These are phyloP conservation scores for Boletus barrowsii DNA, from an alignment of 768 basidiomycete species.

Conservation along the genomic window DNA sequence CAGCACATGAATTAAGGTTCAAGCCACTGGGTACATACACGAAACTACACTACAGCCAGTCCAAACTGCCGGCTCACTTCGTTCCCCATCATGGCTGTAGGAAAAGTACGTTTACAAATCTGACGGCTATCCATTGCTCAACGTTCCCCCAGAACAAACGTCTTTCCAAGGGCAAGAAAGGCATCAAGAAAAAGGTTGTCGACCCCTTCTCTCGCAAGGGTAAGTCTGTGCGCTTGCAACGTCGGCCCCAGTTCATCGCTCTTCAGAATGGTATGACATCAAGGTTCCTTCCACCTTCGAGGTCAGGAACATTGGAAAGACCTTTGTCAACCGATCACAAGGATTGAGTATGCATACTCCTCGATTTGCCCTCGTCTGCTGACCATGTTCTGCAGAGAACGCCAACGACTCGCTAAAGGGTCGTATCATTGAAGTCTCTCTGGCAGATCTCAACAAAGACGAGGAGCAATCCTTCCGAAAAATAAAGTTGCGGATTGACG, in stretches of 20 bases:
- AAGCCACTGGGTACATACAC: slow-evolving; percentile 46
- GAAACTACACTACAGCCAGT: slow-evolving; percentile 40
- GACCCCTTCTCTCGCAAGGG: slow-evolving; percentile 99
- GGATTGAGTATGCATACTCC: slow-evolving; percentile 82
- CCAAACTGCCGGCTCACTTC: slow-evolving; percentile 44
- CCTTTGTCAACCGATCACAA: slow-evolving; percentile 95
- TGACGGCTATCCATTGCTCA: neutral
- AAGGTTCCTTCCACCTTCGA: slow-evolving; percentile 99
- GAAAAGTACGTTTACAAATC: slow-evolving; percentile 57
- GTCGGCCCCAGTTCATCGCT: neutral
- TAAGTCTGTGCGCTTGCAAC: slow-evolving; percentile 31
- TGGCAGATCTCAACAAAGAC: slow-evolving; percentile 98
- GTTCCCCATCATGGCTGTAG: slow-evolving; percentile 74
- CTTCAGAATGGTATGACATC: slow-evolving; percentile 97
- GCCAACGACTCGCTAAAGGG: slow-evolving; percentile 98
- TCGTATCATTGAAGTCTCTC: slow-evolving; percentile 92
- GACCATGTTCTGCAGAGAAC: slow-evolving; percentile 62
- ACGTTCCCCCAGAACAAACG: slow-evolving; percentile 78
- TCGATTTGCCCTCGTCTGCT: neutral
- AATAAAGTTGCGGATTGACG: slow-evolving; percentile 97
- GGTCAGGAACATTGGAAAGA: slow-evolving; percentile 95
- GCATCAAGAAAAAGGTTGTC: slow-evolving; percentile 99
- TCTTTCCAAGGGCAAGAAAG: slow-evolving; percentile 97
- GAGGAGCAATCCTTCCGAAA: slow-evolving; percentile 99
- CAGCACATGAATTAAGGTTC: slow-evolving; percentile 52